Conservation (phyloP, 495 filamentous ascomycete genomes). For the Ramalina peruviana region DNA sequence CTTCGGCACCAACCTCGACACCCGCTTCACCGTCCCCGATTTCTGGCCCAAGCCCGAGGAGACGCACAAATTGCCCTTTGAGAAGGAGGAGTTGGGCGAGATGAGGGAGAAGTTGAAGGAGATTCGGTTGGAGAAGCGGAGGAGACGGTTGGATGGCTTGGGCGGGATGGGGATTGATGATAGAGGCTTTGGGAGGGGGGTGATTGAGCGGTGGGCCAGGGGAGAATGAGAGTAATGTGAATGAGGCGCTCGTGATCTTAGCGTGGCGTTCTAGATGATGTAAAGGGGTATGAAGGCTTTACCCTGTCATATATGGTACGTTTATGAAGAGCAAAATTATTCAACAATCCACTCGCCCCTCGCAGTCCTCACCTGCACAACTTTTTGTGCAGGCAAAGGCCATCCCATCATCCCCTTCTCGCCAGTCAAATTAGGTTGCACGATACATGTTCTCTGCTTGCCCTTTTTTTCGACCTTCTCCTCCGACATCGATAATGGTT, state of each 20-base stretch:
- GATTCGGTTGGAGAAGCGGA: conserved; percentile 43
- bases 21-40: conserved; percentile 68
- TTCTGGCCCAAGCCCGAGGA: conserved; percentile 89
- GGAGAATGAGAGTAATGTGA: background rate
- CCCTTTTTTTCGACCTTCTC: conserved; percentile 29
- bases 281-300: background rate
- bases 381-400: conserved; percentile 71
- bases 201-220: background rate
- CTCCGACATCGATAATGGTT: conserved; percentile 74
- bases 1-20: conserved; percentile 96
- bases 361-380: conserved; percentile 58
- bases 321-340: conserved; percentile 17
- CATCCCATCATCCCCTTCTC: conserved; percentile 60
- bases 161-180: conserved; percentile 5
- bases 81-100: conserved; percentile 70
- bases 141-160: conserved; percentile 42
- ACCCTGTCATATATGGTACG: background rate
- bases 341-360: conserved; percentile 70
- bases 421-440: conserved; percentile 57
- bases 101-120: conserved; percentile 63
- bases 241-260: conserved; percentile 7
- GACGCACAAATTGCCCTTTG: conserved; percentile 77
- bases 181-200: background rate
- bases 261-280: background rate
- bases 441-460: conserved; percentile 61